phyloP scores from a whole-genome alignment of 1,139 yeast genomes.

The Candida dubliniensis region DNA sequence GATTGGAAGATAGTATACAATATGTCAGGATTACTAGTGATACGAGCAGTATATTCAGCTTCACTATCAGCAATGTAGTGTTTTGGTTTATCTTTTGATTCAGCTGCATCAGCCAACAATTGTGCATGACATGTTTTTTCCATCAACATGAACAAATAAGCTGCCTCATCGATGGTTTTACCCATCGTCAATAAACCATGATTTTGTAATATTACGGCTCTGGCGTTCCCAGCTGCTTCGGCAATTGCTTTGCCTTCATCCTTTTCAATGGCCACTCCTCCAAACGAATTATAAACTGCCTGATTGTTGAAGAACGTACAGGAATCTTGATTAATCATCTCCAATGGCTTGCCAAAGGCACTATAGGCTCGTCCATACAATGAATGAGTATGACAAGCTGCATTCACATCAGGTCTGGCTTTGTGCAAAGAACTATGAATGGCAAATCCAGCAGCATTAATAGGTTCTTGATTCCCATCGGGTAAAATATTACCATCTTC shows the following conservation, averaged over 20 bases:
- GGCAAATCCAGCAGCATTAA: slow-evolving; percentile 78
- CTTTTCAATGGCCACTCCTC: slow-evolving; percentile 74
- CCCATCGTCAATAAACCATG: slow-evolving; percentile 81
- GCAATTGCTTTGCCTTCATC: slow-evolving; percentile 72
- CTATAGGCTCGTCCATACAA: slow-evolving; percentile 72
- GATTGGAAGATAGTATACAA: slow-evolving; percentile 69
- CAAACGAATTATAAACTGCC: slow-evolving; percentile 65
- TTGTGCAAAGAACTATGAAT: slow-evolving; percentile 76
- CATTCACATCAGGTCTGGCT: slow-evolving; percentile 75
- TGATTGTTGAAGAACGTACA: slow-evolving; percentile 67
- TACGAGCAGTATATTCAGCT: slow-evolving; percentile 62
- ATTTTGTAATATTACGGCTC: slow-evolving; percentile 67
- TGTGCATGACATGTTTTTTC: slow-evolving; percentile 74
- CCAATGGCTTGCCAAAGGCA: slow-evolving; percentile 67
- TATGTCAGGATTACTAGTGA: slow-evolving; percentile 60
- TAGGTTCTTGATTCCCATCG: slow-evolving; percentile 64
- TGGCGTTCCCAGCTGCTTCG: slow-evolving; percentile 60
- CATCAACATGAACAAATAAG: slow-evolving; percentile 63
- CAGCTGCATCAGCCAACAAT: slow-evolving; percentile 44
- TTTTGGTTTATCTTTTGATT: slow-evolving; percentile 21
- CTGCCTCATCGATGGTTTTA: slow-evolving; percentile 76
- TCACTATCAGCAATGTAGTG: slow-evolving; percentile 51
- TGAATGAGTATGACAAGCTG: slow-evolving; percentile 82
- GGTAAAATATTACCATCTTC: slow-evolving; percentile 64
- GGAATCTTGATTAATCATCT: slow-evolving; percentile 77